Percentiles rank a stretch among this genome's conserved stretches.
Evolutionary conservation across 352 stramenopile species (phyloP).

Genomic region (Phytophthora lateralis): DNA sequence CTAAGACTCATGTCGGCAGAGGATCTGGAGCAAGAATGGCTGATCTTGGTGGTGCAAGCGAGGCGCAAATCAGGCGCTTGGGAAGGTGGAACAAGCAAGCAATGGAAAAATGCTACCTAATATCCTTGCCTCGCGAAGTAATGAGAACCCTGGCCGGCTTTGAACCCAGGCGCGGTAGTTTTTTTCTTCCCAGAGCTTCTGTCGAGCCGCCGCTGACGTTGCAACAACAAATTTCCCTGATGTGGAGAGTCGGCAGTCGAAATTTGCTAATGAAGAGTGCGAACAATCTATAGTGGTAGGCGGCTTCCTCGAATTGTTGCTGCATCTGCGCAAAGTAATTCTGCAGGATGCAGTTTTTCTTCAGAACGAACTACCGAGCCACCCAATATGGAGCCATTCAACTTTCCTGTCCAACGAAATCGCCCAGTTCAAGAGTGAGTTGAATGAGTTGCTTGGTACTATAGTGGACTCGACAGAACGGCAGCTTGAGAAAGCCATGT

Average conservation of each 20-base stretch:
- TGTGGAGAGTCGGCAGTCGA: background rate
- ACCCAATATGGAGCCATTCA: background rate
- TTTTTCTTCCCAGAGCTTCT: background rate
- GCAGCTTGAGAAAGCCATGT: slow-evolving; percentile 1
- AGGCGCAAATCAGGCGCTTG: slow-evolving; percentile 8
- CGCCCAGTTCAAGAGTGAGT: background rate
- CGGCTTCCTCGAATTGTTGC: slow-evolving; percentile 1
- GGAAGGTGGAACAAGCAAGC: slow-evolving; percentile 16
- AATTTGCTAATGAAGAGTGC: background rate
- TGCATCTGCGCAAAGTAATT: slow-evolving; percentile 3
- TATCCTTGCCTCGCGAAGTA: slow-evolving; percentile 6
- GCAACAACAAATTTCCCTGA: background rate
- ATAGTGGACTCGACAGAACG: background rate
- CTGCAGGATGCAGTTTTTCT: slow-evolving; percentile 4
- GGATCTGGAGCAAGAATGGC: slow-evolving; percentile 6
- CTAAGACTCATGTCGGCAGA: too few species aligned
- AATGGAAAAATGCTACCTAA: slow-evolving; percentile 17
- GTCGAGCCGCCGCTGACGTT: background rate
- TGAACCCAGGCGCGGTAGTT: background rate
- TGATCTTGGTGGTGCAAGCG: slow-evolving; percentile 9
- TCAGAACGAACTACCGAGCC: background rate
- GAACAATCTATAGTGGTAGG: slow-evolving; percentile 1
- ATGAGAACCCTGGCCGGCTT: slow-evolving; percentile 17
- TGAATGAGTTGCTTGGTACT: background rate
- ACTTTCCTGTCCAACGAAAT: background rate